Evolutionary conservation across 495 filamentous ascomycete genomes (phyloP), one percentile per base, ranked within the genome.

Genomic region (Haplographium delicatum): DNA sequence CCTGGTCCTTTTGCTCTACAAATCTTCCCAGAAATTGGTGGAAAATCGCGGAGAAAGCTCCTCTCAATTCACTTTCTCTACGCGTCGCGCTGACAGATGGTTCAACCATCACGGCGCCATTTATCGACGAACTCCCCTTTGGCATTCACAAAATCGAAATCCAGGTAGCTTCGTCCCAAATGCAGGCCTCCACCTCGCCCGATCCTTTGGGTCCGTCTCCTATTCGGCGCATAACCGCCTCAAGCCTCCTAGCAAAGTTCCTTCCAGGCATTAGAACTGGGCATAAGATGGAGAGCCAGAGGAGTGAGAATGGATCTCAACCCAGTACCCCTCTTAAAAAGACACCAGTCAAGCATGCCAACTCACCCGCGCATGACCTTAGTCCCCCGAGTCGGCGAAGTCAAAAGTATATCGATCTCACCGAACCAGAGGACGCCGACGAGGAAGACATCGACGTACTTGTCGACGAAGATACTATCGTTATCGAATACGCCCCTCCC

Each of bases 251-350:
- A 19, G 44, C 47, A 11, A 47, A 53, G 15, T 62, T 56, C 41
- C 44, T 56, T 3, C 55, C 59, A 24, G 53, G 49, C 5, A 30
- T 26, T n/a, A 45, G 35, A 9, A 44, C 50, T 1, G 5, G 37
- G n/a, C 59, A 62, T 37, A 62, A 62, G 44, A 61, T 61, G 58
- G 58, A 57, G 26, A 13, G 23, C 4, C 31, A 44, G 19, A 39
- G 25, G 22, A 15, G 10, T 7, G 23, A 40, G 22, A 28, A 20
- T 20, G 18, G 20, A 13, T 31, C 38, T 5, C 50, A 13, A n/a
- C 15, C 27, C 5, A 26, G 23, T n/a, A 39, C 18, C 19, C 49
- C 7, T 24, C 37, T 28, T 19, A 7, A 19, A 9, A 35, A 38
- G 38, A 22, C 48, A 3, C 37, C 34, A 22, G 27, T 46, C 10